These are phyloP conservation scores for Crithidia fasciculata DNA, from an alignment of 208 protist genomes.

Conservation along the genomic window DNA sequence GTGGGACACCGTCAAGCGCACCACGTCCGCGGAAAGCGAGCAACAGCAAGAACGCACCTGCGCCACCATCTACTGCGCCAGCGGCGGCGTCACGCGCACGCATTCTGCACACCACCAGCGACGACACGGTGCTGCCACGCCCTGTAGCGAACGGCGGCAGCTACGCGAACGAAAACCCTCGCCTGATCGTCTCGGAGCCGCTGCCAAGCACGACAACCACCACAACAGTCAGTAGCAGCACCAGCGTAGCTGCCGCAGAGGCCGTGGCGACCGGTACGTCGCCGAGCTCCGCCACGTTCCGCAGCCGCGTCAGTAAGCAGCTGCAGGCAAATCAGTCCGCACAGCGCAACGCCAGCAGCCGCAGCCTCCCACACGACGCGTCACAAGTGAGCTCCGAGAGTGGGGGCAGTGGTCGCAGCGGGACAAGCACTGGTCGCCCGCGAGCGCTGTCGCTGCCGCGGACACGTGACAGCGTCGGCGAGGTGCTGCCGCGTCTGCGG, in stretches of 20 bases:
- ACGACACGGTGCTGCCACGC: conserved; percentile 19
- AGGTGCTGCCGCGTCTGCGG: conserved; percentile 22
- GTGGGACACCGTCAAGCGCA: neutral
- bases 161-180: conserved; percentile 25
- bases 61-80: neutral
- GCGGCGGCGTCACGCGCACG: neutral
- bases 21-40: too few species aligned
- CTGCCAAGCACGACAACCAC: neutral
- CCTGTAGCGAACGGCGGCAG: conserved; percentile 18
- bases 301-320: neutral
- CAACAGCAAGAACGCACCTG: neutral
- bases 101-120: neutral
- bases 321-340: neutral
- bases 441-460: conserved; percentile 27
- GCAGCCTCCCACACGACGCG: conserved; percentile 6
- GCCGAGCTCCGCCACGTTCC: conserved; percentile 7
- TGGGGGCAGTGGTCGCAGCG: conserved; percentile 3
- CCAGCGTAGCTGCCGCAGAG: too few species aligned
- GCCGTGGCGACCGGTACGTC: neutral
- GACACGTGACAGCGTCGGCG: conserved; percentile 21
- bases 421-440: conserved; percentile 5
- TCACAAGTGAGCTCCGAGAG: conserved; percentile 10
- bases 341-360: neutral
- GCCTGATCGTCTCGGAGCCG: conserved; percentile 32
- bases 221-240: too few species aligned